phyloP scores from a whole-genome alignment of 1,284 basidiomycete genomes.

The Ustilago cynodontis region DNA sequence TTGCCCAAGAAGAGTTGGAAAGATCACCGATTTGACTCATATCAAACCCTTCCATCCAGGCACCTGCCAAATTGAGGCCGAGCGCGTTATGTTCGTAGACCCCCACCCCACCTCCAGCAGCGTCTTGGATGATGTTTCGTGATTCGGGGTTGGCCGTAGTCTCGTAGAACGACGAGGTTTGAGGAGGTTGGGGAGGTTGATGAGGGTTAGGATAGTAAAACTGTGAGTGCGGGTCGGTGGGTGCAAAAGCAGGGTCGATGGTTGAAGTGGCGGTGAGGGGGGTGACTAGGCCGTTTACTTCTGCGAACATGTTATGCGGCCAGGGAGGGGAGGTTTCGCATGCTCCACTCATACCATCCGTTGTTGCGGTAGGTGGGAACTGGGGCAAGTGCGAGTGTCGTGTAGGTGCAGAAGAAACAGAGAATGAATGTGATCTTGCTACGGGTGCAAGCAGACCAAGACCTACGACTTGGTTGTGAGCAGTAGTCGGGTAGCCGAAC shows the following conservation, averaged over 20 bases:
- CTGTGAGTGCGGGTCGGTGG: background rate
- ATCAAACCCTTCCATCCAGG: background rate
- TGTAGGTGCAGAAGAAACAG: background rate
- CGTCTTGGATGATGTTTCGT: too few relatives aligned
- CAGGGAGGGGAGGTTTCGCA: constrained; percentile 19
- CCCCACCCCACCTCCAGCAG: too few relatives aligned
- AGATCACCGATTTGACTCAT: constrained; percentile 2
- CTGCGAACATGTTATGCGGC: constrained; percentile 8
- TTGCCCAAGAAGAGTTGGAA: background rate
- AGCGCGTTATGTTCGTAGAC: constrained; percentile 3
- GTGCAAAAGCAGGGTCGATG: constrained; percentile 16
- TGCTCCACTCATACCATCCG: background rate
- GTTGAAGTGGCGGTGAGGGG: constrained; percentile 20
- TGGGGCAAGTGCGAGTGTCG: background rate
- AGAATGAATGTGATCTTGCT: constrained; percentile 25
- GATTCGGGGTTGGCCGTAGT: background rate
- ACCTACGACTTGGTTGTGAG: background rate
- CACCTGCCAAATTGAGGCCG: background rate
- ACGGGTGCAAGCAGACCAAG: constrained; percentile 13
- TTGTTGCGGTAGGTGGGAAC: background rate
- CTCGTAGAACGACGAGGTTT: constrained; percentile 1
- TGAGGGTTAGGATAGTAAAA: constrained; percentile 2
- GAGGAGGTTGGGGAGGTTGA: background rate
- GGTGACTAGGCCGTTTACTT: constrained; percentile 31
- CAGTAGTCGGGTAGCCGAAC: background rate